A percentile compares a stretch with the other conserved stretches of the same genome.
phyloP scores from a whole-genome alignment of 1,284 basidiomycete species.

The Calocybe gambosa region DNA sequence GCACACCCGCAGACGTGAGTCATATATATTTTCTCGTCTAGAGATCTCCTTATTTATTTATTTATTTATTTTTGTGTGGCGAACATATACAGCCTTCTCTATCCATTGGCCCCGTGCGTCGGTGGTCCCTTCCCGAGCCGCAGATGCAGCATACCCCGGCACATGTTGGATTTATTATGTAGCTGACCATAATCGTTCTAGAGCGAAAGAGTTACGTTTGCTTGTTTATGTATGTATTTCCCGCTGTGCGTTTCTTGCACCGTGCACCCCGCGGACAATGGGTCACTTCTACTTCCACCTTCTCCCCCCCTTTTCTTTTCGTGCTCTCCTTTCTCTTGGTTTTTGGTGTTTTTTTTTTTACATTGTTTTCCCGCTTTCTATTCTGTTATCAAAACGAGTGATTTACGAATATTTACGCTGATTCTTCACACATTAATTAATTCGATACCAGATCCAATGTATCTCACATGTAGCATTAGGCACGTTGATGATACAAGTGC shows the following conservation, averaged over 20 bases:
- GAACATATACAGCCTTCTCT: background rate
- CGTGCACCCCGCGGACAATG: background rate
- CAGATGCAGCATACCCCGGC: constrained; percentile 2
- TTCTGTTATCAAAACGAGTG: background rate
- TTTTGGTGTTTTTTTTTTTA: background rate
- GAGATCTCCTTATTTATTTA: background rate
- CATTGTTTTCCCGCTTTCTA: background rate
- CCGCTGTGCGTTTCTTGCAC: background rate
- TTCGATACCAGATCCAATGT: background rate
- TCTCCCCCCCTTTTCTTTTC: background rate
- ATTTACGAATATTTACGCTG: background rate
- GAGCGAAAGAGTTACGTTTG: background rate
- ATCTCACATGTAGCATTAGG: background rate
- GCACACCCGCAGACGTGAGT: background rate
- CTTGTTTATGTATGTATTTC: background rate
- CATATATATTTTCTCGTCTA: background rate
- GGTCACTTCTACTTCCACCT: background rate
- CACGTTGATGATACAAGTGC: background rate
- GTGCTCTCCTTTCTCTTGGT: background rate
- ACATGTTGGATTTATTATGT: constrained; percentile 7
- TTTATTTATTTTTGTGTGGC: background rate
- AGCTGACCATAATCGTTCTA: background rate
- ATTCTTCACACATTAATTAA: background rate
- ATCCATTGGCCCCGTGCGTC: constrained; percentile 4
- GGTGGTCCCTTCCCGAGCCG: constrained; percentile 13